Percentiles rank a stretch among this genome's conserved stretches.
phyloP scores from a whole-genome alignment of 106 monocot genomes.

The Apostasia ramifera region DNA sequence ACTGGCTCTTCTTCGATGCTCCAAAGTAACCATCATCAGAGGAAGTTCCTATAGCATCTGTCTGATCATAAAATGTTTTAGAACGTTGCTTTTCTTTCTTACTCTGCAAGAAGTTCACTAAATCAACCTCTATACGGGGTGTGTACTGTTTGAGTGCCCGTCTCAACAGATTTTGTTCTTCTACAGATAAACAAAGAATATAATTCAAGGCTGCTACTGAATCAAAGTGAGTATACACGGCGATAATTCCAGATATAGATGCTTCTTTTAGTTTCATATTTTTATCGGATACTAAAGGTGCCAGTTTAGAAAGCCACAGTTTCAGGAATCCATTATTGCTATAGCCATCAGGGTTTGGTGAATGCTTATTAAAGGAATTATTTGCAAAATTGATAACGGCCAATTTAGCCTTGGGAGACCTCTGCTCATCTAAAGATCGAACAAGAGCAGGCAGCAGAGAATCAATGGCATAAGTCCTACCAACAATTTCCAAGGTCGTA shows the following conservation, averaged over 20 bases:
- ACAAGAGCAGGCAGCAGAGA: slow-evolving; percentile 85
- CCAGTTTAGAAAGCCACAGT: slow-evolving; percentile 91
- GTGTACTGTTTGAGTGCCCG: slow-evolving; percentile 94
- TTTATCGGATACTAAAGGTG: slow-evolving; percentile 87
- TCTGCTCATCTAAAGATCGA: slow-evolving; percentile 93
- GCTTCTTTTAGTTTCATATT: slow-evolving; percentile 95
- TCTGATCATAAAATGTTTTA: slow-evolving; percentile 81
- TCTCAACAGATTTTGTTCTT: slow-evolving; percentile 83
- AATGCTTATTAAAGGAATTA: slow-evolving; percentile 89
- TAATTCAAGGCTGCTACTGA: slow-evolving; percentile 83
- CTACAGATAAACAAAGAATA: slow-evolving; percentile 76
- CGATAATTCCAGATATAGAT: slow-evolving; percentile 85
- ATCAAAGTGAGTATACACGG: slow-evolving; percentile 90
- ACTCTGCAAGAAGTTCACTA: slow-evolving; percentile 86
- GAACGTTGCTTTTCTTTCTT: slow-evolving; percentile 91
- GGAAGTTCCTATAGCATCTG: slow-evolving; percentile 73
- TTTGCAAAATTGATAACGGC: slow-evolving; percentile 98
- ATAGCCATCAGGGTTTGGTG: slow-evolving; percentile 61
- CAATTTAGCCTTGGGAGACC: slow-evolving; percentile 96
- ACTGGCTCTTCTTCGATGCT: slow-evolving; percentile 56
- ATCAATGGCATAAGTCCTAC: slow-evolving; percentile 74
- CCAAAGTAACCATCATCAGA: slow-evolving; percentile 80
- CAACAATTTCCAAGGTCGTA: slow-evolving; percentile 72
- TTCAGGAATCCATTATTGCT: slow-evolving; percentile 82
- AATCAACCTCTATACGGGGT: slow-evolving; percentile 96